Base-by-base conservation (phyloP, 768 basidiomycete species). In the Trametes maxima region DNA sequence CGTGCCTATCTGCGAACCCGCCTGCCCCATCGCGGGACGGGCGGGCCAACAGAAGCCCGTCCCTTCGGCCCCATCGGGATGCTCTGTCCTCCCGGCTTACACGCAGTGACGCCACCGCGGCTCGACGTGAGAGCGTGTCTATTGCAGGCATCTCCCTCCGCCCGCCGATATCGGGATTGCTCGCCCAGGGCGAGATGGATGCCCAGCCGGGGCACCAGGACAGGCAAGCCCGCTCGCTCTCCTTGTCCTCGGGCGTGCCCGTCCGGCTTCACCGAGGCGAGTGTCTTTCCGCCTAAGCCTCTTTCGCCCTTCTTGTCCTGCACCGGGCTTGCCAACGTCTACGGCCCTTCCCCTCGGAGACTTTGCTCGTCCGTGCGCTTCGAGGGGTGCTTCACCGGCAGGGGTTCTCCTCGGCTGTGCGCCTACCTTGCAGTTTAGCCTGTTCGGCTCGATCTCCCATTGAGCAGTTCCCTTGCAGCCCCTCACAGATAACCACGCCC, bases 371-470 rank as follows among this genome's bases (percentile, higher is more conserved):
- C n/a, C 56, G 40, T 17, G 47, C 47, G 47, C 57, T 58, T 58
- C 57, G 40, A 51, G 13, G 48, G 12, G 19, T 50, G 57, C 57
- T 58, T 43, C 57, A 35, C 46, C 37, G 13, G 40, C 48, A 12
- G 33, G 13, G 36, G 52, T 60, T 49, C 59, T 60, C 17, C 52
- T 37, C 50, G 45, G 46, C 51, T 5, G 14, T 8, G 45, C 59
- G 46, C n/a, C 50, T 33, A 28, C 21, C 28, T 40, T 24, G 51
- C 57, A 2, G 49, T 61, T 61, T 19, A 61, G 36, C 47, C 60
- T 62, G 42, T 62, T 62, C 60, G 60, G 60, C 49, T 50, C 60
- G 47, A n/a, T 49, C 54, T 39, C 21, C 35, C 54, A 56, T 44
- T 13, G 16, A 62, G 45, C 39, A 54, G 19, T 43, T 47, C 14